These are phyloP conservation scores for Rhizopogon vesiculosus DNA, from an alignment of 768 basidiomycete genomes.

Conservation along the genomic window DNA sequence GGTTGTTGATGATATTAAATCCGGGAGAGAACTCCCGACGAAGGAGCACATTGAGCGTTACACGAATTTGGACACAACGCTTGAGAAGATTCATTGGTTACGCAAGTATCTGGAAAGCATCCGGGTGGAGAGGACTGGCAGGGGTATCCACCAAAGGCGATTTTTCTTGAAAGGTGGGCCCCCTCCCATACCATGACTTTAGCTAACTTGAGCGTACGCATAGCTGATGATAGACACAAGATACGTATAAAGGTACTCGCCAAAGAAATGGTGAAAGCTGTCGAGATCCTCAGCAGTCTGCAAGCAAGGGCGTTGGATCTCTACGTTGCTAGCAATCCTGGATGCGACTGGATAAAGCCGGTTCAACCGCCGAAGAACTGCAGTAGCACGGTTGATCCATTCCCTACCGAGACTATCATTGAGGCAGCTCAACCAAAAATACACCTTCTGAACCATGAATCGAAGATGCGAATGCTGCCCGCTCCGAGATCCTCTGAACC, in stretches of 20 bases:
- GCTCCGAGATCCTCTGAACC: background rate
- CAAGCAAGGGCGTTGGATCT: conserved; percentile 14
- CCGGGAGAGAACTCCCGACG: conserved; percentile 12
- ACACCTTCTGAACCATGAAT: background rate
- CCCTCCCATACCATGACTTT: background rate
- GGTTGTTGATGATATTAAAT: conserved; percentile 16
- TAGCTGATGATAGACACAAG: conserved; percentile 27
- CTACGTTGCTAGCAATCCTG: conserved; percentile 4
- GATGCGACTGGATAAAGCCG: background rate
- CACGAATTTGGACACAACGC: conserved; percentile 6
- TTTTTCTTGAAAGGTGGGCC: conserved; percentile 28
- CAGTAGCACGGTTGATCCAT: background rate
- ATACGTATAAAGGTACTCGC: conserved; percentile 24
- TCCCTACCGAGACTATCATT: background rate
- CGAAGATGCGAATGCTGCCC: background rate
- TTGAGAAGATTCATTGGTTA: conserved; percentile 18
- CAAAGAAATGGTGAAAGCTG: conserved; percentile 22
- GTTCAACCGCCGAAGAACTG: background rate
- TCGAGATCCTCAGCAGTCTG: conserved; percentile 15
- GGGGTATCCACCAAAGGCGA: conserved; percentile 25
- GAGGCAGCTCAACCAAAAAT: background rate
- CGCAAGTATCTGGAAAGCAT: conserved; percentile 28
- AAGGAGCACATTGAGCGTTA: conserved; percentile 9
- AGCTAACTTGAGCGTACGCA: background rate
- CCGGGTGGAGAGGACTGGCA: conserved; percentile 25